These are phyloP conservation scores for Dimocarpus longan DNA, from an alignment of 345 rosid genomes.

Conservation along the genomic window DNA sequence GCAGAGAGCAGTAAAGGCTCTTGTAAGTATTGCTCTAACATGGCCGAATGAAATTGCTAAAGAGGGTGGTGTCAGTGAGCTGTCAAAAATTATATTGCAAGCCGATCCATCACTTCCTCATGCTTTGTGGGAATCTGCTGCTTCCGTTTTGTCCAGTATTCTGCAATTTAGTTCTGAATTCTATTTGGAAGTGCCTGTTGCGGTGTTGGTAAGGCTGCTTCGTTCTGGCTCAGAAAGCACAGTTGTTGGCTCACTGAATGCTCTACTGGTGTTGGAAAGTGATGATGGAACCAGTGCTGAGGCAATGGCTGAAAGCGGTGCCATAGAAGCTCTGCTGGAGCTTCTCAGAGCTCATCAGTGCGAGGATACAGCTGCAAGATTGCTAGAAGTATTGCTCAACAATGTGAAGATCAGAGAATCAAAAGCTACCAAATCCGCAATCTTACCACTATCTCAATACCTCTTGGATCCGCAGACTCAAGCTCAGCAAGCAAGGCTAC, in stretches of 20 bases:
- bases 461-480: conserved; percentile 99
- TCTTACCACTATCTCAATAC: conserved; percentile 89
- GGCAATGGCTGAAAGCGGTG: conserved; percentile 99
- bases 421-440: conserved; percentile 88
- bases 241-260: conserved; percentile 81
- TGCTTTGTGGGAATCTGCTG: conserved; percentile 94
- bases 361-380: conserved; percentile 95
- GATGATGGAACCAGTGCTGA: conserved; percentile 96
- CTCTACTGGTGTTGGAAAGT: conserved; percentile 95
- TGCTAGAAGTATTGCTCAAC: conserved; percentile 90
- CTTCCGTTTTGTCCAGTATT: conserved; percentile 79
- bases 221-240: conserved; percentile 86
- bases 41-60: conserved; percentile 98
- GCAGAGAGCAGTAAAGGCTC: conserved; percentile 99
- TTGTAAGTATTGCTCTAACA: conserved; percentile 78
- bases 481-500: conserved; percentile 88
- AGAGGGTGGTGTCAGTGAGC: conserved; percentile 93
- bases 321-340: conserved; percentile 96
- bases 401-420: conserved; percentile 96
- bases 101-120: conserved; percentile 96
- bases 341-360: conserved; percentile 94
- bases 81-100: conserved; percentile 89
- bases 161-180: conserved; percentile 96
- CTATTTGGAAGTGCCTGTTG: conserved; percentile 94
- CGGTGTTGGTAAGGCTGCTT: conserved; percentile 89